Evolutionary conservation across 192 early-diverging fungal species (phyloP), one percentile per base, ranked within the genome.

Genomic region (Coemansia sp.): DNA sequence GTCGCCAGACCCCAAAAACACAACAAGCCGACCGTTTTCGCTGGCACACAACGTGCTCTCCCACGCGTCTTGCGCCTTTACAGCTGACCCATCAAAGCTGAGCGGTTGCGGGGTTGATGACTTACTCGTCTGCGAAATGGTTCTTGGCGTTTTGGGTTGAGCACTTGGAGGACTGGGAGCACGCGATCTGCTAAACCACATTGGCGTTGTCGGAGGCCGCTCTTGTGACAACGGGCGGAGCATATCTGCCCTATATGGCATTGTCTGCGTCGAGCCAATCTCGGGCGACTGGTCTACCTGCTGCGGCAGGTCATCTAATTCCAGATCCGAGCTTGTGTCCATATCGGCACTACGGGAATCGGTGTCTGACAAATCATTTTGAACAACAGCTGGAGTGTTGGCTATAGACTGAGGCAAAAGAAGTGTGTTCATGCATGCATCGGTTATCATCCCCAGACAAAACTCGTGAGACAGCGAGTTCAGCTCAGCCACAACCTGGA

Each of bases 121-220:
- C 11, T 45, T 45, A 1, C 61, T 55, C 35, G 46, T 53, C 14
- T 38, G 49, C 11, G 65, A 45, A 21, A 45, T 43, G 16, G 34
- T 20, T 44, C 67, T 55, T 5, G 66, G 58, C 16, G 72, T 66
- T 23, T 46, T 59, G 18, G 68, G 68, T 18, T 67, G 68, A 1
- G 67, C 49, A 39, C 64, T 71, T 4, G 77, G 77, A 15, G 77
- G 77, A 18, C 77, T 79, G n/a, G 77, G 77, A 6, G 77, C 77
- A 6, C 68, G 68, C 46, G 77, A 79, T 21, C 77, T 24, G 58
- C 66, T 68, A 30, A 79, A 79, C 3, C 44, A 55, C 24, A 44
- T 39, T 6, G 46, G 55, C 14, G 64, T 55, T 48, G 43, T 35
- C 21, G 71, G 64, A 12, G 62, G 63, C 1, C 55, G 16, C 23